Base-by-base conservation (phyloP, 108 stramenopile genomes). In the Cyclotella baltica region DNA sequence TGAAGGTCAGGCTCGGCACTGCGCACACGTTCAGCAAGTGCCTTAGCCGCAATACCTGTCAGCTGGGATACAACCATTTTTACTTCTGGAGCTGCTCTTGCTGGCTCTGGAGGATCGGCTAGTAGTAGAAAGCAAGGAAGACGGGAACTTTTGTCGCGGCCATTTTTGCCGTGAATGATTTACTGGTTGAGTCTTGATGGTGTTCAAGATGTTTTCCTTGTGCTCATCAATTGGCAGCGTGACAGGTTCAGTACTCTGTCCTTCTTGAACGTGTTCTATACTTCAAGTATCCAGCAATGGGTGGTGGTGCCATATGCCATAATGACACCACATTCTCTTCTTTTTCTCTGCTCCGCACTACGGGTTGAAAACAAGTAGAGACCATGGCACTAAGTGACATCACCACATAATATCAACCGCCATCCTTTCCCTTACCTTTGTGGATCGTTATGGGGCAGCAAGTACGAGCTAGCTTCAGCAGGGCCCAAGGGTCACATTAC, bases 41-140 rank as follows among this genome's bases (percentile, higher is more conserved):
- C 76, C 62, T 92, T 92, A 18, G 96, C 96, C 4, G 98, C 98
- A 66, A 97, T 94, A 19, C 94, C 67, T 47, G 90, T 79, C 0
- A 93, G 96, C 57, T 97, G 98, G 19, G 94, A 95, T 37, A 97
- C 86, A 48, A 97, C 92, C 78, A 97, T 89, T 71, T 96, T 93
- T 28, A 89, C 85, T 28, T 84, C 80, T 22, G 72, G 81, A 15
- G 81, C 78, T 27, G 69, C 55, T 25, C 83, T 35, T 0, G 83
- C 40, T 23, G 82, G 78, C 27, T 92, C 83, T 6, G 89, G 93
- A 19, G 89, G 80, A 47, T 86, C 83, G 8, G 88, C 69, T 38
- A 90, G 78, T 10, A 96, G 81, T 35, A 97, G 83, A 85, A 97
- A 93, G 38, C 89, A 75, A 16, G 98, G 98, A 2, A 98, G 86